phyloP scores from a whole-genome alignment of 805 yeast genomes.

The Myxozyma udenii region DNA sequence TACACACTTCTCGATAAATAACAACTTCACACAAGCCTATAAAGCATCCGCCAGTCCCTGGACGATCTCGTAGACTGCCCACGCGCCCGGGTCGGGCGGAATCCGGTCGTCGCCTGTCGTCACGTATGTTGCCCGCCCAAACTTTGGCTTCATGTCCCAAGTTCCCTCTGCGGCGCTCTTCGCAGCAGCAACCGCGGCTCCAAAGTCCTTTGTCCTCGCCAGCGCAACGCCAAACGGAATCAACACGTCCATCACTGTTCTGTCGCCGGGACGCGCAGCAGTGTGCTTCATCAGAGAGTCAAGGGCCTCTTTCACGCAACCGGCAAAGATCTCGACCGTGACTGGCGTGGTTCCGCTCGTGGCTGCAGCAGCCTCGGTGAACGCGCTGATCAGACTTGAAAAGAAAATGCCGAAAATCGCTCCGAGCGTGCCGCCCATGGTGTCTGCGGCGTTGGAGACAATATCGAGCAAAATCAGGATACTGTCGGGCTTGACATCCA shows the following conservation, averaged over 20 bases:
- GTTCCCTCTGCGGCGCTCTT: conserved; percentile 74
- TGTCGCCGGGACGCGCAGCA: conserved; percentile 80
- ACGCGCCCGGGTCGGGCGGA: conserved; percentile 92
- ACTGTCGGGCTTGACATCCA: conserved; percentile 50
- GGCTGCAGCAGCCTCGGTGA: conserved; percentile 9
- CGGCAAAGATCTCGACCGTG: conserved; percentile 22
- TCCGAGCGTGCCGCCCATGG: conserved; percentile 97
- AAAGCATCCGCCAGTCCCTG: too few relatives aligned
- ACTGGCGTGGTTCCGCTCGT: conserved; percentile 8
- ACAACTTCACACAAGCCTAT: too few relatives aligned
- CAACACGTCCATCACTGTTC: conserved; percentile 84
- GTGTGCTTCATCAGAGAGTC: conserved; percentile 79
- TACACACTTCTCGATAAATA: too few relatives aligned
- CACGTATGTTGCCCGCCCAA: conserved; percentile 92
- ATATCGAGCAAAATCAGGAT: conserved; percentile 45
- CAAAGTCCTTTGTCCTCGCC: conserved; percentile 48
- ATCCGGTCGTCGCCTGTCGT: conserved; percentile 32
- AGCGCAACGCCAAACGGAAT: conserved; percentile 79
- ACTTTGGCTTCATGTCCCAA: conserved; percentile 70
- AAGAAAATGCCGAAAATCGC: conserved; percentile 85
- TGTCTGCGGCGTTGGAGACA: conserved; percentile 72
- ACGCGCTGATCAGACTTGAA: conserved; percentile 59
- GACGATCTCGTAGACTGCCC: conserved; percentile 72
- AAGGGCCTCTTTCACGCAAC: conserved; percentile 50
- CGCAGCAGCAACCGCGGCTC: conserved; percentile 66